Percentiles rank a stretch among this genome's conserved stretches.
phyloP scores from a whole-genome alignment of 805 yeast genomes.

The Hanseniaspora lachancei region DNA sequence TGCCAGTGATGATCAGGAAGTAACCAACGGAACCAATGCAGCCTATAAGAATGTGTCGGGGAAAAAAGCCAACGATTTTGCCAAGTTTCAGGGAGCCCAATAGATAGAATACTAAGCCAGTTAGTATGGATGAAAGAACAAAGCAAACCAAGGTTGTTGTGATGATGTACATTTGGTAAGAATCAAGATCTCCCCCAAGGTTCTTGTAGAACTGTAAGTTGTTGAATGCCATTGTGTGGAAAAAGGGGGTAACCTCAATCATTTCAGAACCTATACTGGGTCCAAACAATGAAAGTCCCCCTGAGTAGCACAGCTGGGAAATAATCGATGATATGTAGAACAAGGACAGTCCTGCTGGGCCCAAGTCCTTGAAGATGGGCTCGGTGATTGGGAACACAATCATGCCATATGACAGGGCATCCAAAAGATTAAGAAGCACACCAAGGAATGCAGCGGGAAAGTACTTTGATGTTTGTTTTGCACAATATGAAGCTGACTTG shows the following conservation, averaged over 20 bases:
- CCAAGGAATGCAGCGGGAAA: constrained; percentile 80
- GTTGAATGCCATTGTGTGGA: constrained; percentile 81
- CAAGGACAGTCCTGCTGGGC: constrained; percentile 85
- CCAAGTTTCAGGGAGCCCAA: constrained; percentile 76
- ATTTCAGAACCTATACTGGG: constrained; percentile 94
- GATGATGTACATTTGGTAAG: constrained; percentile 40
- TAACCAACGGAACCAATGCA: constrained; percentile 98
- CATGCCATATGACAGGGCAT: constrained; percentile 94
- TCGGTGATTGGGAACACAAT: constrained; percentile 88
- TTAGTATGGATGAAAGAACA: constrained; percentile 68
- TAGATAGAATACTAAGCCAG: constrained; percentile 66
- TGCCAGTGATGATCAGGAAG: constrained; percentile 76
- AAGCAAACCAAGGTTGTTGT: constrained; percentile 81
- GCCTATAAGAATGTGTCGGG: constrained; percentile 89
- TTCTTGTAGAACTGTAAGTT: constrained; percentile 34
- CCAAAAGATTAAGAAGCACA: constrained; percentile 69
- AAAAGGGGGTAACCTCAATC: constrained; percentile 98
- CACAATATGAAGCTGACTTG: neutral
- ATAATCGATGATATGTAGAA: constrained; percentile 85
- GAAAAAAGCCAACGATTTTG: constrained; percentile 83
- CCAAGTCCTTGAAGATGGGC: constrained; percentile 60
- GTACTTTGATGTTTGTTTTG: constrained; percentile 17
- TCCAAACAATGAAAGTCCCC: constrained; percentile 82
- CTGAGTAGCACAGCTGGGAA: constrained; percentile 73
- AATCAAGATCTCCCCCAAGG: constrained; percentile 34